phyloP scores from a whole-genome alignment of 1,284 basidiomycete species.

The Mycosarcoma mackinlayi region DNA sequence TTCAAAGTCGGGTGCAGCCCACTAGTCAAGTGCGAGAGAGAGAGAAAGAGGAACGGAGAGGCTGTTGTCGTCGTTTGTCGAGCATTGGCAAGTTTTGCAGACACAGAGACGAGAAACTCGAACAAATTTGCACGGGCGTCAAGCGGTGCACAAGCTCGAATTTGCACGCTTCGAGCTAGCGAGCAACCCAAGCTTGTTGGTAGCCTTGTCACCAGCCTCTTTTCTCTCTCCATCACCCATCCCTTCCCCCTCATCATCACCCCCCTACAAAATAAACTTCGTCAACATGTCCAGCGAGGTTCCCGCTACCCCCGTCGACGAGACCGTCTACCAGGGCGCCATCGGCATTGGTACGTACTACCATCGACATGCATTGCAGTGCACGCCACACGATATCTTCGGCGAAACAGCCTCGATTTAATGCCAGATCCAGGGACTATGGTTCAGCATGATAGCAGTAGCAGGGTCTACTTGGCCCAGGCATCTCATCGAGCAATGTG shows the following conservation, averaged over 20 bases:
- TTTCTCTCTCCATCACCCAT: slow-evolving; percentile 42
- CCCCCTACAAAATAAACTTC: slow-evolving; percentile 36
- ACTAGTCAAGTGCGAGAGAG: slow-evolving; percentile 7
- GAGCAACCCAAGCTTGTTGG: slow-evolving; percentile 10
- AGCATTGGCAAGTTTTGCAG: too few relatives aligned
- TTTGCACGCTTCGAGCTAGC: not conserved
- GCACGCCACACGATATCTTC: slow-evolving; percentile 5
- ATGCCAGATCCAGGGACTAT: too few relatives aligned
- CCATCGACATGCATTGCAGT: not conserved
- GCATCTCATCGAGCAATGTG: too few relatives aligned
- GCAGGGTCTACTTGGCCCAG: too few relatives aligned
- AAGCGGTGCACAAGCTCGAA: not conserved
- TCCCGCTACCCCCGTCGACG: slow-evolving; percentile 73
- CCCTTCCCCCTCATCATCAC: slow-evolving; percentile 26
- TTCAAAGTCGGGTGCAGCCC: slow-evolving; percentile 7
- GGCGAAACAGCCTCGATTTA: too few relatives aligned
- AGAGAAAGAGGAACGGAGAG: slow-evolving; percentile 10
- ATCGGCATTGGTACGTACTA: slow-evolving; percentile 80
- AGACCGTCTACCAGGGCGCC: slow-evolving; percentile 89
- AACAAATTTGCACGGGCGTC: slow-evolving; percentile 11
- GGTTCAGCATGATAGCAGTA: not conserved
- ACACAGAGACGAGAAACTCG: not conserved
- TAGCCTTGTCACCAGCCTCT: slow-evolving; percentile 24
- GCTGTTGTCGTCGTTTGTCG: too few relatives aligned
- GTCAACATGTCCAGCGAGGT: slow-evolving; percentile 67